Evolutionary conservation across 345 rosid species (phyloP).

Genomic region (Citrus trifoliata): DNA sequence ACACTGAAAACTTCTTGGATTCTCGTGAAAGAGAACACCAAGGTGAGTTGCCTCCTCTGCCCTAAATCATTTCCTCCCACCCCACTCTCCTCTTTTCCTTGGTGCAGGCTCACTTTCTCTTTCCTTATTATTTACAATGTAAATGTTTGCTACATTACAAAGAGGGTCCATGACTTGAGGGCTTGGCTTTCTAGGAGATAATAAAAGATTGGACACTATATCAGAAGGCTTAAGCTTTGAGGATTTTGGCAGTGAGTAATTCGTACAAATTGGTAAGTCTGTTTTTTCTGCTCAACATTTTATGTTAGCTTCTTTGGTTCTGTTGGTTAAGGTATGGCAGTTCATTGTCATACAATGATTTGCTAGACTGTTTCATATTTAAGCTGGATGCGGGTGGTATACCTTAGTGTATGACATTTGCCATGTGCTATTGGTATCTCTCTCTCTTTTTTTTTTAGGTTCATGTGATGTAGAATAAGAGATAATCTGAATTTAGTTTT

Average conservation of each 20-base stretch:
- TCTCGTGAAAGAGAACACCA: conserved; percentile 64
- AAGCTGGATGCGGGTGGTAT: neutral
- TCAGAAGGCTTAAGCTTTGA: conserved; percentile 89
- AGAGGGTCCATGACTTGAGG: conserved; percentile 16
- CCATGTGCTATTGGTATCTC: neutral
- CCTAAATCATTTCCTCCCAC: neutral
- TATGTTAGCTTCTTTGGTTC: neutral
- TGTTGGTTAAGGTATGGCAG: neutral
- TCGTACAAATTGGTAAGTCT: conserved; percentile 16
- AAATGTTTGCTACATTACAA: neutral
- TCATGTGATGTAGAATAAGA: neutral
- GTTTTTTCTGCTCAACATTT: neutral
- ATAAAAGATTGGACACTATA: conserved; percentile 76
- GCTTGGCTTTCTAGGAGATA: conserved; percentile 52
- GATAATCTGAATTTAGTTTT: neutral
- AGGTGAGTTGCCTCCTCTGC: conserved; percentile 31
- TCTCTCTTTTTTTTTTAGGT: too few species aligned
- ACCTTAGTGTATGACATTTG: neutral
- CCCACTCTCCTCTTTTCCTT: neutral
- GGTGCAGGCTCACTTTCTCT: neutral
- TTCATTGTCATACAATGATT: neutral
- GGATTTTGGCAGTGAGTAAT: conserved; percentile 66
- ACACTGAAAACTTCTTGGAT: conserved; percentile 48
- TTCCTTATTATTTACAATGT: neutral
- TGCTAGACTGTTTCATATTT: neutral